Evolutionary conservation across 2,329 filamentous ascomycete genomes (phyloP), one percentile per base, ranked within the genome.

Genomic region (Fusarium sulawesiense): DNA sequence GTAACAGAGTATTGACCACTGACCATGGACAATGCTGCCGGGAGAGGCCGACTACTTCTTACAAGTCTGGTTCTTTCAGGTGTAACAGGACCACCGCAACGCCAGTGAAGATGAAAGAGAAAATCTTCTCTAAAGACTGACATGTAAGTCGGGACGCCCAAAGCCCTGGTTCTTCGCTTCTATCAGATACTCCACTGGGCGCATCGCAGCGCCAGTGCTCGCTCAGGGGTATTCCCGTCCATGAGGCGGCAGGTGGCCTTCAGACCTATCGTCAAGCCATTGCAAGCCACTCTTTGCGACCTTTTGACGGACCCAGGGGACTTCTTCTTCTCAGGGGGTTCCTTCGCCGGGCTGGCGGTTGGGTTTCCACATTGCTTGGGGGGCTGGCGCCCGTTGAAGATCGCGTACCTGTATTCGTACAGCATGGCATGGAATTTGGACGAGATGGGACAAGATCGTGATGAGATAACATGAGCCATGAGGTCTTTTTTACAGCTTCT

Each of bases 171-270:
- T 60, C 46, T 61, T 60, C 48, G 21, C 49, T 53, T 53, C 49
- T 20, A 23, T 25, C 13, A 29, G 34, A 37, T 59, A 30, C 66
- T 69, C 73, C 73, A 75, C 73, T 62, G 66, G 70, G 68, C 72
- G 72, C 70, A 75, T 74, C 73, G 54, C 72, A 73, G 62, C 73
- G 73, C 73, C 72, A 74, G 59, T 71, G 45, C 62, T 57, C 64
- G 42, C 66, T 57, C 72, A 74, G 70, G 64, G 73, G 70, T 71
- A 64, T 57, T 69, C 64, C 73, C 73, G 66, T 68, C 60, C 49
- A 53, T 53, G 49, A 42, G 34, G 49, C 49, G 34, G 49, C 32
- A 21, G 49, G 51, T 45, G 41, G 37, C 56, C 64, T 56, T 60
- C 61, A 66, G 48, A 56, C 56, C 56, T 53, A 59, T 62, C 34